These are phyloP conservation scores for Thraustochytrium sp. DNA, from an alignment of 352 stramenopile genomes.

Conservation along the genomic window DNA sequence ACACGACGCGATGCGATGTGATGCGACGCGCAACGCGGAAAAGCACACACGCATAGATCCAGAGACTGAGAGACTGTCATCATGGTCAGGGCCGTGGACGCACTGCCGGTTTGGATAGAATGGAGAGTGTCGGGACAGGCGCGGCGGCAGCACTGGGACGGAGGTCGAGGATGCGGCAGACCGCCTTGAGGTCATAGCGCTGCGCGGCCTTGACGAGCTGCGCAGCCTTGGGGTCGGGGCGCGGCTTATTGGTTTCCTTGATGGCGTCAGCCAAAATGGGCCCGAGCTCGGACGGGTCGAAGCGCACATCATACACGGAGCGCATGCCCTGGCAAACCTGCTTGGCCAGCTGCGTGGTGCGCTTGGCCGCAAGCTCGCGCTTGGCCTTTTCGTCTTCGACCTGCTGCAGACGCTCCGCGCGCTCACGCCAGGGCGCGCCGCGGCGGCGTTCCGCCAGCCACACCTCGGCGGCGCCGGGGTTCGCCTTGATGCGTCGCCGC, in stretches of 20 bases:
- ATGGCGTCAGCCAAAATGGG: background rate
- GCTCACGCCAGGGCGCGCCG: conserved; percentile 17
- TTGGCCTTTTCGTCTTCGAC: conserved; percentile 36
- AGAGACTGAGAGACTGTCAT: background rate
- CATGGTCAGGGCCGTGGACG: background rate
- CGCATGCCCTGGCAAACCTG: background rate
- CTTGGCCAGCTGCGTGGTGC: background rate
- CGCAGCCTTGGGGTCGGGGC: background rate
- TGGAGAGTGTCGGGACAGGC: background rate
- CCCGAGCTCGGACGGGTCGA: background rate
- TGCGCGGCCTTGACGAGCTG: conserved; percentile 14
- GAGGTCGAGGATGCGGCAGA: background rate
- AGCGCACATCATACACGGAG: conserved; percentile 3
- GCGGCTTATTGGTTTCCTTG: background rate
- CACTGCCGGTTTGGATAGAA: background rate
- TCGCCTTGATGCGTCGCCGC: conserved; percentile 1
- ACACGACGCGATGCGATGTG: too few relatives aligned
- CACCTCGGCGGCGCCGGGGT: conserved; percentile 24
- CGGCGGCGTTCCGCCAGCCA: conserved; percentile 5
- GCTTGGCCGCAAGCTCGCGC: conserved; percentile 5
- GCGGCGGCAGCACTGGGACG: background rate
- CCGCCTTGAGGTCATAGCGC: conserved; percentile 2
- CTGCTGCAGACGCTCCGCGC: conserved; percentile 17
- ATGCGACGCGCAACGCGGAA: too few relatives aligned
- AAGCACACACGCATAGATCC: too few relatives aligned